Conservation (phyloP, 805 yeast species). For the Nakazawaea wyomingensis region DNA sequence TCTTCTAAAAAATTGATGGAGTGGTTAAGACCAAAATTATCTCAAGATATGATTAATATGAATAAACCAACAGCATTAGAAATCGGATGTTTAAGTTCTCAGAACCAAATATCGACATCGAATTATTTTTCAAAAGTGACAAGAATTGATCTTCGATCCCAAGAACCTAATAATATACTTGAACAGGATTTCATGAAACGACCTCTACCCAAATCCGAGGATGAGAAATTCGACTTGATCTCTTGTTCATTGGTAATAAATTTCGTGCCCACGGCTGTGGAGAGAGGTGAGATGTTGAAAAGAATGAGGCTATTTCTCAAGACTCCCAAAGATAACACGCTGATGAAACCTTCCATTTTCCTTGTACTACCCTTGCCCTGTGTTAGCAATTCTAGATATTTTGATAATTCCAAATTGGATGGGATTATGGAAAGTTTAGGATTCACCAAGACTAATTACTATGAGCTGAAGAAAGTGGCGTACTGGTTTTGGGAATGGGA, state of each 20-base stretch:
- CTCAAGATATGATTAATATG: too few relatives aligned
- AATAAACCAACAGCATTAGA: constrained; percentile 51
- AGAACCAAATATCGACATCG: constrained; percentile 61
- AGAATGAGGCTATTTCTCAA: constrained; percentile 54
- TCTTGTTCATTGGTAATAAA: constrained; percentile 87
- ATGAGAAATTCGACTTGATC: constrained; percentile 54
- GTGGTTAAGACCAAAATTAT: constrained; percentile 48
- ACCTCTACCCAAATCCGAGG: constrained; percentile 44
- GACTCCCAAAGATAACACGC: constrained; percentile 20
- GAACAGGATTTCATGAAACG: constrained; percentile 85
- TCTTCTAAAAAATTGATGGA: constrained; percentile 76
- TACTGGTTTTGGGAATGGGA: constrained; percentile 63
- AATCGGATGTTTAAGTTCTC: constrained; percentile 73
- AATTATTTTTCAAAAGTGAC: constrained; percentile 45
- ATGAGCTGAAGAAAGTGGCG: constrained; percentile 65
- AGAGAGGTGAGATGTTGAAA: constrained; percentile 73
- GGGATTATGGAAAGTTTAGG: constrained; percentile 59
- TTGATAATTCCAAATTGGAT: constrained; percentile 37
- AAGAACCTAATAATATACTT: constrained; percentile 54
- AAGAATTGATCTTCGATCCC: constrained; percentile 78
- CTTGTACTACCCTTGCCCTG: constrained; percentile 90
- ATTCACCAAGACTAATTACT: constrained; percentile 37
- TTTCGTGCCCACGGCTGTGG: constrained; percentile 70
- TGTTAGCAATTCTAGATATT: constrained; percentile 74
- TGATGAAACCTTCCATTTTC: constrained; percentile 42